A percentile compares a stretch with the other conserved stretches of the same genome.
Conservation (phyloP, 371 early-diverging fungal genomes). For the Nematocida homosporus region DNA sequence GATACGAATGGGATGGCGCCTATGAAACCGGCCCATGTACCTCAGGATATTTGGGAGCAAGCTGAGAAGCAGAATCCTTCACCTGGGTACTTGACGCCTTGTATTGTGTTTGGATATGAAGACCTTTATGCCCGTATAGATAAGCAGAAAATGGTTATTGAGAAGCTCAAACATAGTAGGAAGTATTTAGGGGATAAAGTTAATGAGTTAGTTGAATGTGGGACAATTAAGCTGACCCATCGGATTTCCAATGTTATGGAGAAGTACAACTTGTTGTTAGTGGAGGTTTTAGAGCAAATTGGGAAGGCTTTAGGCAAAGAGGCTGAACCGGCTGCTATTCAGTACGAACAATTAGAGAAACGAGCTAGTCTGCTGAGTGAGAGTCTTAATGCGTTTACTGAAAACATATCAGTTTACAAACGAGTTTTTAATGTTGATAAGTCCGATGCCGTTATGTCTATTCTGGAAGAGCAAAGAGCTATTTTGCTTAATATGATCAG, state of each 20-base stretch:
- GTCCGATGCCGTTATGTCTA: background rate
- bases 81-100: conserved; percentile 17
- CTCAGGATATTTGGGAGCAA: conserved; percentile 33
- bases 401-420: conserved; percentile 24
- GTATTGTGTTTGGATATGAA: conserved; percentile 35
- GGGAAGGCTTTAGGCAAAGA: conserved; percentile 21
- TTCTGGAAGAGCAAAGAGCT: conserved; percentile 36
- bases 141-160: conserved; percentile 27
- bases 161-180: conserved; percentile 17
- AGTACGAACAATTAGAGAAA: conserved; percentile 45
- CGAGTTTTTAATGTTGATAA: conserved; percentile 32
- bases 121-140: conserved; percentile 19
- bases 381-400: conserved; percentile 22
- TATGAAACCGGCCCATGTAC: conserved; percentile 27
- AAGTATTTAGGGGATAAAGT: conserved; percentile 34
- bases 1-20: conserved; percentile 48
- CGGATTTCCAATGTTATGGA: conserved; percentile 8
- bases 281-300: conserved; percentile 40
- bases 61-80: conserved; percentile 27
- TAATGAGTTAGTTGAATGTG: conserved; percentile 36
- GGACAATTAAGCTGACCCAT: conserved; percentile 32
- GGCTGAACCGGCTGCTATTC: background rate
- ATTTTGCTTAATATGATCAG: conserved; percentile 30
- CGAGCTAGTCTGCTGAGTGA: conserved; percentile 30
- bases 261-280: conserved; percentile 45